Conservation (phyloP, 1,139 yeast genomes). For the Arxiozyma slooffiae region DNA sequence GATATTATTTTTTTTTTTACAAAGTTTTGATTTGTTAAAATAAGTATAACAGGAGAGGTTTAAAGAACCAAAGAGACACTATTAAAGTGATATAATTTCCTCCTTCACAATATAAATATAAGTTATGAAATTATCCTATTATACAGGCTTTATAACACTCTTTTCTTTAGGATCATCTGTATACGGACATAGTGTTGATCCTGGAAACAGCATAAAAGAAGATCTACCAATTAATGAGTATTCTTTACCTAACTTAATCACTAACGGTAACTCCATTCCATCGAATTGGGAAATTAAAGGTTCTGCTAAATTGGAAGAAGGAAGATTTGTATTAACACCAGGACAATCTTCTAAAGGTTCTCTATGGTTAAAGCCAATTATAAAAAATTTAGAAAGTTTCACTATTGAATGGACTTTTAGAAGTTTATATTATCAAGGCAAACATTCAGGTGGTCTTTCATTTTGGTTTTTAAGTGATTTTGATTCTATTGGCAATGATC, state of each 20-base stretch:
- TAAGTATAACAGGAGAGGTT: not conserved
- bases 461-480: constrained; percentile 36
- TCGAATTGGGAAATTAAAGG: constrained; percentile 31
- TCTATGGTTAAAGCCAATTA: constrained; percentile 37
- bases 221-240: constrained; percentile 4
- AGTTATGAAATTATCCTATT: not conserved
- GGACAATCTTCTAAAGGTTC: constrained; percentile 35
- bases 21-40: too few species aligned
- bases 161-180: not conserved
- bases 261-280: constrained; percentile 7
- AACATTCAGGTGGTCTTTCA: constrained; percentile 16
- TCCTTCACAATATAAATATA: not conserved
- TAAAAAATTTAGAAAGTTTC: constrained; percentile 30
- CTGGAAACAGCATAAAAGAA: not conserved
- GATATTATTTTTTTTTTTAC: too few species aligned
- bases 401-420: constrained; percentile 58
- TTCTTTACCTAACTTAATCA: constrained; percentile 33
- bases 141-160: not conserved
- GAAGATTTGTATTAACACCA: constrained; percentile 38
- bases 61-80: not conserved
- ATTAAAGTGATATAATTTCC: not conserved
- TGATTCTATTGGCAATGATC: constrained; percentile 3
- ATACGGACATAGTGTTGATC: constrained; percentile 1
- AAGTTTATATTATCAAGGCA: constrained; percentile 42
- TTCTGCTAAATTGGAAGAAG: constrained; percentile 31